Base-by-base conservation (phyloP, 164 flowering plant genomes). In the Malania oleifera region DNA sequence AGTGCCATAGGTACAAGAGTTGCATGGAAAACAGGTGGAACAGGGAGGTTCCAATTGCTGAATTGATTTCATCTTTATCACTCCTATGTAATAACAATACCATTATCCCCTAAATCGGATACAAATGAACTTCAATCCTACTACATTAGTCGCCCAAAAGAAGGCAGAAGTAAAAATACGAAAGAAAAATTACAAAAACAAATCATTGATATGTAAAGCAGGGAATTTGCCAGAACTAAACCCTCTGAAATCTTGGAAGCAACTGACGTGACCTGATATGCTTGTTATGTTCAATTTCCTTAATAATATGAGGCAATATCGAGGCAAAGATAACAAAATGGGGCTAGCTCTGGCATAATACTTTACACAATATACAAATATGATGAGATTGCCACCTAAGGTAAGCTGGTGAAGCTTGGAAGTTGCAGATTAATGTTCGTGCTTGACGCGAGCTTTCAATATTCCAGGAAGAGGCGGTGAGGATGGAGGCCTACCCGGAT, bases 381-480 rank as follows among this genome's bases (percentile, higher is more conserved):
- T 51, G 50, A 38, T 25, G 41, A 38, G 47, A 51, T 24, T 7
- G 25, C 39, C 24, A 9, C 46, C 60, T 24, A 7, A 24, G 24
- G 15, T 15, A 47, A 24, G 20, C 48, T 17, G 38, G 24, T 49
- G 43, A 56, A 54, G 70, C 66, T 50, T 50, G 52, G 17, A 44
- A 34, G 24, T 25, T 10, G 38, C 35, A 29, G 11, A 54, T 65
- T 62, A 89, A 22, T 77, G 77, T 61, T 87, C 96, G 67, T 82
- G 81, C 79, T 87, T 86, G 59, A 82, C 76, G 5, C 90, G 88
- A 13, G 86, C 82, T 70, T 92, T 89, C 39, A 89, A 50, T 59
- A 89, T 89, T 57, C 96, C 97, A 7, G 97, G 95, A 48, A 84
- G 67, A 13, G 93, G 85, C 1, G 96, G 91, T 14, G 89, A 87